phyloP scores from a whole-genome alignment of 179 eudicot species.

The Amaranthus tricolor region DNA sequence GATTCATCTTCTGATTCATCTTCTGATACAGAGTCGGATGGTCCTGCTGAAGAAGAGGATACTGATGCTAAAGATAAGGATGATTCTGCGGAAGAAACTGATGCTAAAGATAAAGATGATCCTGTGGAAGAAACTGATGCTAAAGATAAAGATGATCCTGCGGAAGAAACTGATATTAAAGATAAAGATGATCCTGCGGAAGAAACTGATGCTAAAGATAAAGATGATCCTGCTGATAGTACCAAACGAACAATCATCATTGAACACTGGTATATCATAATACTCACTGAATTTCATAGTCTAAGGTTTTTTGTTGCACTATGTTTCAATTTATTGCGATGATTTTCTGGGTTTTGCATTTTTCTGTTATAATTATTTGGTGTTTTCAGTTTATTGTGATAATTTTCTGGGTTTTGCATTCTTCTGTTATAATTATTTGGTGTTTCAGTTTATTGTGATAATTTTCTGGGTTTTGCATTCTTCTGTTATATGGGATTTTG shows the following conservation, averaged over 20 bases:
- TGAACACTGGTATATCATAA: slow-evolving; percentile 21
- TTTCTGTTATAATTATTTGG: too few relatives aligned
- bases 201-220: neutral
- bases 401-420: too few relatives aligned
- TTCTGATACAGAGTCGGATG: neutral
- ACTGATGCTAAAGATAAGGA: neutral
- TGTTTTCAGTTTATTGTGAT: too few relatives aligned
- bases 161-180: neutral
- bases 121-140: neutral
- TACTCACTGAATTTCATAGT: too few relatives aligned
- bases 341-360: too few relatives aligned
- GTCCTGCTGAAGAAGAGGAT: neutral
- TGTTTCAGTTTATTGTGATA: too few relatives aligned
- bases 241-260: slow-evolving; percentile 9
- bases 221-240: neutral
- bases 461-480: too few relatives aligned
- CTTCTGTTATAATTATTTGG: too few relatives aligned
- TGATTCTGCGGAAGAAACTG: neutral
- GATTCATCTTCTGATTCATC: neutral
- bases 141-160: neutral
- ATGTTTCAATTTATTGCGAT: too few relatives aligned
- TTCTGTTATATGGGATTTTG: too few relatives aligned
- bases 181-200: neutral
- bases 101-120: neutral
- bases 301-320: too few relatives aligned